Percentiles rank a stretch among this genome's conserved stretches.
These are phyloP conservation scores for Eimeria acervulina DNA, from an alignment of 169 alveolate genomes.

Conservation along the genomic window DNA sequence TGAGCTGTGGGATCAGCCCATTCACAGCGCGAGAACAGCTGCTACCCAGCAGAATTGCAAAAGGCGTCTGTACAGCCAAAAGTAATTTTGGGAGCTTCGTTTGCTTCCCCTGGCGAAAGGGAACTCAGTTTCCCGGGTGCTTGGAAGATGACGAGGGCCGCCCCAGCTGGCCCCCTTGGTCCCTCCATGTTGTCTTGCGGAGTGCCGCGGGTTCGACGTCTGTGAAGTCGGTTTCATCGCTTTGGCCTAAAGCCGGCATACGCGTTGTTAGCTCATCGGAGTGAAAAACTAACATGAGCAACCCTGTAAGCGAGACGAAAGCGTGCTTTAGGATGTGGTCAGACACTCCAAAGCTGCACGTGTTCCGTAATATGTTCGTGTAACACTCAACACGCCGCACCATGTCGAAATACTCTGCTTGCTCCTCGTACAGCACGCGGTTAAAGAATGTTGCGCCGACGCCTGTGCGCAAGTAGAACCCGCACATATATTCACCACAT, in stretches of 20 bases:
- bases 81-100: neutral
- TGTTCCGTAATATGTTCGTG: constrained; percentile 90
- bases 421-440: constrained; percentile 93
- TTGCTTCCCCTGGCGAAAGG: neutral
- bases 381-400: constrained; percentile 93
- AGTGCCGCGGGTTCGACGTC: constrained; percentile 67
- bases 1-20: neutral
- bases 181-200: constrained; percentile 73
- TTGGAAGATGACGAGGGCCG: constrained; percentile 34
- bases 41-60: neutral
- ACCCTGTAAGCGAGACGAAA: constrained; percentile 85
- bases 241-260: constrained; percentile 81
- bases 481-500: neutral
- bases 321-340: constrained; percentile 88
- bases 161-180: constrained; percentile 46
- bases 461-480: constrained; percentile 89
- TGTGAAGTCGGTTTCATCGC: constrained; percentile 65
- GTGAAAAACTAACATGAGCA: constrained; percentile 79
- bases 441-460: constrained; percentile 91
- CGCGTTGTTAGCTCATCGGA: constrained; percentile 80
- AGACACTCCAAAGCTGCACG: constrained; percentile 92
- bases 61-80: neutral
- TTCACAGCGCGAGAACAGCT: neutral
- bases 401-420: constrained; percentile 94
- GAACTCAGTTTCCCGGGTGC: constrained; percentile 35